Conservation (phyloP, 2,329 filamentous ascomycete genomes). For the Exophiala xenobiotica region DNA sequence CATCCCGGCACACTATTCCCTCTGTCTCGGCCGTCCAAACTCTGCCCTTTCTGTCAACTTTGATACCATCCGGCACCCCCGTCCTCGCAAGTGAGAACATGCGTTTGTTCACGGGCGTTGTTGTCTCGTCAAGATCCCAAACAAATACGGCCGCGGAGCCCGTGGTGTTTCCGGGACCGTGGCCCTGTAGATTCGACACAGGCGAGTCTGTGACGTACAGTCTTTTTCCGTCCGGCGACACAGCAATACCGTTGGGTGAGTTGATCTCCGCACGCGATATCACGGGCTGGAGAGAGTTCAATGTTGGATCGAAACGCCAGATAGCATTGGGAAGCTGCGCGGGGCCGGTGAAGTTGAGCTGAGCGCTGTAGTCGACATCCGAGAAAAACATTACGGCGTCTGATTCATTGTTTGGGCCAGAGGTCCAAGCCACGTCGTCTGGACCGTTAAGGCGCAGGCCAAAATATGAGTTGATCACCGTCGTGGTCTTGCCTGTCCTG, state of each 20-base stretch:
- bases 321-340: constrained; percentile 1
- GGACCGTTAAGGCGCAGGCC: neutral
- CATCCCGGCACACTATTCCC: neutral
- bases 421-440: neutral
- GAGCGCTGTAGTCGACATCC: neutral
- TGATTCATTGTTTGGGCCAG: neutral
- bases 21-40: neutral
- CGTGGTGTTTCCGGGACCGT: neutral
- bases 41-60: neutral
- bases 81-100: neutral
- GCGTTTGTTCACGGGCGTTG: neutral
- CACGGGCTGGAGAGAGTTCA: neutral
- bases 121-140: neutral
- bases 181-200: neutral
- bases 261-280: constrained; percentile 1
- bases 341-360: constrained; percentile 1
- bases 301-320: neutral
- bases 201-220: neutral
- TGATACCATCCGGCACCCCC: neutral
- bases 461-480: neutral
- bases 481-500: neutral
- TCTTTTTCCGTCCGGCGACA: neutral
- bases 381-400: neutral
- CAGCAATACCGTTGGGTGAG: neutral
- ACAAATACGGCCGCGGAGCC: neutral